These are phyloP conservation scores for Xanthoconium stramineum DNA, from an alignment of 768 basidiomycete genomes.

Conservation along the genomic window DNA sequence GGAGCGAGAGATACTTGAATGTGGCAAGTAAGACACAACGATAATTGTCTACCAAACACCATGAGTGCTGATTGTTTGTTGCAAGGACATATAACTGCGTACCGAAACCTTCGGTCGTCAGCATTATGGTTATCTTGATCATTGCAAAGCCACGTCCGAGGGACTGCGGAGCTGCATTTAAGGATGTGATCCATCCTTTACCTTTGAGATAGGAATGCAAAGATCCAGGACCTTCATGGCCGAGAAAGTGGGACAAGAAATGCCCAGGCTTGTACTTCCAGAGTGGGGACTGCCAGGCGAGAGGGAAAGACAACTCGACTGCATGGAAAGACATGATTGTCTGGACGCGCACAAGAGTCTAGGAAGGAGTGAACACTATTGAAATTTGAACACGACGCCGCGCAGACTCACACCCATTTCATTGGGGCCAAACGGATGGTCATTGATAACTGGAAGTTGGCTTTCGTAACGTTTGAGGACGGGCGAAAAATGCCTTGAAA, in stretches of 20 bases:
- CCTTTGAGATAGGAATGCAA: constrained; percentile 86
- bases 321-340: constrained; percentile 87
- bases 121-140: constrained; percentile 77
- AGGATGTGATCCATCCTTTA: constrained; percentile 79
- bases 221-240: constrained; percentile 93
- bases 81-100: constrained; percentile 26
- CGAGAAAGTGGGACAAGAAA: constrained; percentile 78
- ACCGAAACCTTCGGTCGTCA: constrained; percentile 89
- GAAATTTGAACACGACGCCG: constrained; percentile 1
- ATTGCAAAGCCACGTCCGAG: constrained; percentile 83
- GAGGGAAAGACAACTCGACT: constrained; percentile 77
- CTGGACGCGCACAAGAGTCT: constrained; percentile 83
- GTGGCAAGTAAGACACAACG: constrained; percentile 62
- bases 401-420: constrained; percentile 63
- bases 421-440: constrained; percentile 73
- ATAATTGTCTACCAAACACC: constrained; percentile 52
- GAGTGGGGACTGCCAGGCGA: constrained; percentile 67
- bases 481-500: constrained; percentile 67
- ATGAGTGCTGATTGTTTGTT: constrained; percentile 3
- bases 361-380: constrained; percentile 18
- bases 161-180: constrained; percentile 66
- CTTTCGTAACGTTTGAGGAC: constrained; percentile 61
- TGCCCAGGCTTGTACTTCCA: constrained; percentile 77
- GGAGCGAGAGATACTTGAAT: constrained; percentile 76
- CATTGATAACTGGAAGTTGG: constrained; percentile 57